phyloP scores from a whole-genome alignment of 768 basidiomycete genomes.

The Trametes punicea region DNA sequence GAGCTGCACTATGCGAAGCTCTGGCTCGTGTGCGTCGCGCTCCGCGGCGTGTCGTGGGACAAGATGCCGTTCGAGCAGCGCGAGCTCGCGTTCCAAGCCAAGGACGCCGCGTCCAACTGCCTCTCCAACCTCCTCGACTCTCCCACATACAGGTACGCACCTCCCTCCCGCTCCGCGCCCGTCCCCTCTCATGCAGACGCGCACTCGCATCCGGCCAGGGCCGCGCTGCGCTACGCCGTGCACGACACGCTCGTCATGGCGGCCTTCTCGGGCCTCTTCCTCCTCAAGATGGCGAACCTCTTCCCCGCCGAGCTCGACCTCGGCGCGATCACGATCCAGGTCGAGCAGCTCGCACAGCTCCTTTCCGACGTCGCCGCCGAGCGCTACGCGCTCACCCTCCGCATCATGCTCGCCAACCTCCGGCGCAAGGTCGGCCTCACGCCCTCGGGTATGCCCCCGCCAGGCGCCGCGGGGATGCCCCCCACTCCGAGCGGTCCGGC shows the following conservation, averaged over 20 bases:
- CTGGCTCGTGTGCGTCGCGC: slow-evolving; percentile 90
- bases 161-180: not conserved
- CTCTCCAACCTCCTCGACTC: slow-evolving; percentile 81
- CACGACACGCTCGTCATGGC: slow-evolving; percentile 91
- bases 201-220: slow-evolving; percentile 40
- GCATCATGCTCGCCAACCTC: slow-evolving; percentile 91
- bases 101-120: slow-evolving; percentile 86
- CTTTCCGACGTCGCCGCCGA: slow-evolving; percentile 93
- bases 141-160: slow-evolving; percentile 64
- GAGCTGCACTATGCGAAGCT: slow-evolving; percentile 92
- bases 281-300: slow-evolving; percentile 91
- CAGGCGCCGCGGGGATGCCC: not conserved
- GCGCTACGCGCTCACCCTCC: slow-evolving; percentile 88
- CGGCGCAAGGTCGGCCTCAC: slow-evolving; percentile 79
- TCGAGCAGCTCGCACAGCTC: slow-evolving; percentile 86
- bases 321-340: slow-evolving; percentile 71
- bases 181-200: not conserved
- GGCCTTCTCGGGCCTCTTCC: slow-evolving; percentile 86
- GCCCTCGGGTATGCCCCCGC: slow-evolving; percentile 22
- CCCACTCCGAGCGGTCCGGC: slow-evolving; percentile 3
- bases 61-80: slow-evolving; percentile 95
- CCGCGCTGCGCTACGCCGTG: slow-evolving; percentile 88
- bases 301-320: slow-evolving; percentile 86
- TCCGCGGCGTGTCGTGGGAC: slow-evolving; percentile 92
- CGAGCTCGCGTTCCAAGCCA: slow-evolving; percentile 92